Conservation (phyloP, 2,329 filamentous ascomycete species). For the Arthrinium phaeospermum region DNA sequence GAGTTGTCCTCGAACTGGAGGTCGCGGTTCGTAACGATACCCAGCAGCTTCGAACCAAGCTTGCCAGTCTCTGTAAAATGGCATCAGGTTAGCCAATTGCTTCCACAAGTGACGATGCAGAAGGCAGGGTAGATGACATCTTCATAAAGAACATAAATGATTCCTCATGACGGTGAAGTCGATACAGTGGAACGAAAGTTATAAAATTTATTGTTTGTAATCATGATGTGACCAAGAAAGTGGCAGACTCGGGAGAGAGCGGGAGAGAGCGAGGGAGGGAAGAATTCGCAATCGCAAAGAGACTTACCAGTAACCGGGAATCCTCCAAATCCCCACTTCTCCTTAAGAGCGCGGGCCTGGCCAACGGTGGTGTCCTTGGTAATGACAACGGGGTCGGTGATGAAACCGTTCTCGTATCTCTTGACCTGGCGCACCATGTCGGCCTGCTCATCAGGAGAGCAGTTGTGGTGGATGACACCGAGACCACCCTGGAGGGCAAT, state of each 20-base stretch:
- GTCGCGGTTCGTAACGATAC: conserved; percentile 97
- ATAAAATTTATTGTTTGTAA: conserved; percentile 81
- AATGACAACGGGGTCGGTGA: conserved; percentile 92
- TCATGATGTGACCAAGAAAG: conserved; percentile 58
- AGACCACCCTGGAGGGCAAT: conserved; percentile 88
- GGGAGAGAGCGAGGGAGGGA: not conserved
- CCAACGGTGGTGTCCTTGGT: conserved; percentile 85
- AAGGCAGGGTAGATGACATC: conserved; percentile 30
- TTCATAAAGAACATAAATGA: conserved; percentile 58
- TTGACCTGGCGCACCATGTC: conserved; percentile 99
- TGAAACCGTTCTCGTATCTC: conserved; percentile 99
- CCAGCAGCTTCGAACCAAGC: conserved; percentile 92
- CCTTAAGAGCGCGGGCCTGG: conserved; percentile 90
- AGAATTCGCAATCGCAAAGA: conserved; percentile 18
- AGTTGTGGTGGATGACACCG: conserved; percentile 99
- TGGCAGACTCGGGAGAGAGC: not conserved
- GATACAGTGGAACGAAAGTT: conserved; percentile 99
- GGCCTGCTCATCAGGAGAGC: conserved; percentile 94
- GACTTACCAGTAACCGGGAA: conserved; percentile 97
- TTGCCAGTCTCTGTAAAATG: conserved; percentile 77
- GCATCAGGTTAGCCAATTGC: conserved; percentile 25
- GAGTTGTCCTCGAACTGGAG: conserved; percentile 91
- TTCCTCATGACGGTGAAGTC: conserved; percentile 89
- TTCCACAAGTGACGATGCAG: conserved; percentile 16
- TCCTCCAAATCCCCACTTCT: conserved; percentile 97